These are phyloP conservation scores for Coemansia sp. DNA, from an alignment of 192 early-diverging fungal genomes.

Conservation along the genomic window DNA sequence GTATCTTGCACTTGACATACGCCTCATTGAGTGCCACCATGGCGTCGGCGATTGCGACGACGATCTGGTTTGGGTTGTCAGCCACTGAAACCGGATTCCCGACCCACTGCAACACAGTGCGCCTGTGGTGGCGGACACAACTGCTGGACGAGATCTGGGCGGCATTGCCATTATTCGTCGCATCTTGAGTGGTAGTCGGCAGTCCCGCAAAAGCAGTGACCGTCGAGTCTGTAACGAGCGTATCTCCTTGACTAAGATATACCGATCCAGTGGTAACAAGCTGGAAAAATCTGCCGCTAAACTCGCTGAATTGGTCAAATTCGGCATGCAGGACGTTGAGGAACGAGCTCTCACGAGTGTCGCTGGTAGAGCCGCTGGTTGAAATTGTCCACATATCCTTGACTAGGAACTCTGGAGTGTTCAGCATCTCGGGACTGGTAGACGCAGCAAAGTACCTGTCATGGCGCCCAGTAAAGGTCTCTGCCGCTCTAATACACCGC, in stretches of 20 bases:
- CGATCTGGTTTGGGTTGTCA: constrained; percentile 4
- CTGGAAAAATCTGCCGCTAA: too few relatives aligned
- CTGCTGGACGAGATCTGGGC: not conserved
- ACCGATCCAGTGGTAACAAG: not conserved
- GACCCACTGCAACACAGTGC: constrained; percentile 8
- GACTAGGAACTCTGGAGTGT: too few relatives aligned
- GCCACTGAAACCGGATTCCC: constrained; percentile 7
- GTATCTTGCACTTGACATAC: not conserved
- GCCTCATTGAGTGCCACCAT: constrained; percentile 11
- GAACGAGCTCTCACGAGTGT: not conserved
- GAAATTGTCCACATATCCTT: too few relatives aligned
- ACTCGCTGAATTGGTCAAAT: not conserved
- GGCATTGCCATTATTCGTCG: not conserved
- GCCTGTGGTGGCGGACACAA: constrained; percentile 8
- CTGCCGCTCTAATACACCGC: not conserved
- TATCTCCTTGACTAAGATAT: not conserved
- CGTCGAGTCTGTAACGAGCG: constrained; percentile 1
- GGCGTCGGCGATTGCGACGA: constrained; percentile 26
- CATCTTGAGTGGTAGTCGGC: too few relatives aligned
- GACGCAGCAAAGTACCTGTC: constrained; percentile 4
- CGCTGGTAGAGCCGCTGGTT: too few relatives aligned
- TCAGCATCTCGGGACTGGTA: too few relatives aligned
- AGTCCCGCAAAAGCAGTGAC: constrained; percentile 1
- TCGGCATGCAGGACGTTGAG: constrained; percentile 6
- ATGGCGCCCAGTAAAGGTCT: not conserved